Evolutionary conservation across 306 rosid genomes (phyloP), one percentile per base, ranked within the genome.

Genomic region (Quercus berberidifolia): DNA sequence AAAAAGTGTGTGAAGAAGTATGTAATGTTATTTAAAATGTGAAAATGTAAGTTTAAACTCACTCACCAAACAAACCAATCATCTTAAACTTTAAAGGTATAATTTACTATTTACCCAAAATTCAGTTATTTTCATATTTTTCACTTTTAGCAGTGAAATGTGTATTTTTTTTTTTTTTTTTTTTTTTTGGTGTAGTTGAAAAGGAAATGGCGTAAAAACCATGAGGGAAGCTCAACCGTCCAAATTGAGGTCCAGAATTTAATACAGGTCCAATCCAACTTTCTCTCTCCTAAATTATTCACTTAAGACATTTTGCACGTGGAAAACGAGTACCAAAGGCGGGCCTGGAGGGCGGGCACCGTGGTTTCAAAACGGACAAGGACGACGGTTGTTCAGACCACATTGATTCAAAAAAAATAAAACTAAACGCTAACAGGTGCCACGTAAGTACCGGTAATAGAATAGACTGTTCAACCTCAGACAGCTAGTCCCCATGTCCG

Each of bases 331-430:
- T 52, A 38, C 15, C 46, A 18, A 25, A 14, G 59, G 30, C 19
- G 74, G 55, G 51, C 54, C 74, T 7, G 1, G 46, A 41, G 1
- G 67, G 30, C 19, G 65, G 55, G 51, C 17, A 51, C 55, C 78
- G 58, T 13, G 5, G 69, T 10, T 5, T 23, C n/a, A 18, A 4
- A 76, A 75, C 55, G 76, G 82, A 81, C 83, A 84, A 75, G 76
- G 7, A 68, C 51, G 81, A 89, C 88, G 82, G 86, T 84, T 84
- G 90, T 84, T 6, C 55, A 55, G 54, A 57, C 31, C 77, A 78
- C 38, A 14, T 31, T 78, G 30, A 26, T 5, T 30, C 10, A 28
- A 5, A 21, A 18, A 21, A n/a, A 74, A 82, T 58, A 77, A 13
- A 71, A 86, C n/a, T 30, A 8, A 3, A 1, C 12, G 2, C 5